These are phyloP conservation scores for Elaeis guineensis DNA, from an alignment of 176 grass and related monocot genomes.

Conservation along the genomic window DNA sequence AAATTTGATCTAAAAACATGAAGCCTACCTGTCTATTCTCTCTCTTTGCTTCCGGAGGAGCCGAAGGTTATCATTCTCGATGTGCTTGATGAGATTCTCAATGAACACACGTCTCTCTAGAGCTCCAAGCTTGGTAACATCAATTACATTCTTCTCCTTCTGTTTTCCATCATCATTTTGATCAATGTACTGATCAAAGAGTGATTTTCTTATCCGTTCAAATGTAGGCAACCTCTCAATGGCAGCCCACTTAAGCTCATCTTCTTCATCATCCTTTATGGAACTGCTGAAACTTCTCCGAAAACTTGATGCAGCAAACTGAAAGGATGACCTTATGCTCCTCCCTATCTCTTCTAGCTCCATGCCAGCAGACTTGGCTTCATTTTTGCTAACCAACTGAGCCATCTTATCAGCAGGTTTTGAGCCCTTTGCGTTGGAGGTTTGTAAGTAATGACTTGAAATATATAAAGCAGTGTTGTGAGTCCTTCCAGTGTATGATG, in stretches of 20 bases:
- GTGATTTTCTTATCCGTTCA: slow-evolving; percentile 36
- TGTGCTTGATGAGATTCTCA: slow-evolving; percentile 44
- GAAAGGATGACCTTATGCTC: slow-evolving; percentile 31
- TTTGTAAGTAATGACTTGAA: too few species aligned
- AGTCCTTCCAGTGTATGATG: too few species aligned
- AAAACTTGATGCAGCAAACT: slow-evolving; percentile 20
- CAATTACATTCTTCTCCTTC: slow-evolving; percentile 13
- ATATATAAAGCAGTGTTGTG: too few species aligned
- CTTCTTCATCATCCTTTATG: slow-evolving; percentile 26
- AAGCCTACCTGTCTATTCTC: slow-evolving; percentile 46
- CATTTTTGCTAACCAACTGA: slow-evolving; percentile 5
- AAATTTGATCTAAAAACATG: background rate
- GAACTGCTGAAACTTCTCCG: slow-evolving; percentile 14
- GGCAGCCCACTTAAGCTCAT: slow-evolving; percentile 50
- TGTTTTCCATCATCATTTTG: background rate
- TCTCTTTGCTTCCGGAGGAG: slow-evolving; percentile 59
- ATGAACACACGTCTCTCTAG: slow-evolving; percentile 35
- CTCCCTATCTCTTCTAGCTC: slow-evolving; percentile 16
- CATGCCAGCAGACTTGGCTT: background rate
- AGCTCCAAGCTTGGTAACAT: slow-evolving; percentile 43
- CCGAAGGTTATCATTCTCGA: slow-evolving; percentile 47
- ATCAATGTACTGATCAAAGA: slow-evolving; percentile 12
- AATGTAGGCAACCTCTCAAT: slow-evolving; percentile 49
- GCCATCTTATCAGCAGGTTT: slow-evolving; percentile 2
- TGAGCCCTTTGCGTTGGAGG: too few species aligned